Conservation (phyloP, 2,329 filamentous ascomycete genomes). For the Verticillium nonalfalfae region DNA sequence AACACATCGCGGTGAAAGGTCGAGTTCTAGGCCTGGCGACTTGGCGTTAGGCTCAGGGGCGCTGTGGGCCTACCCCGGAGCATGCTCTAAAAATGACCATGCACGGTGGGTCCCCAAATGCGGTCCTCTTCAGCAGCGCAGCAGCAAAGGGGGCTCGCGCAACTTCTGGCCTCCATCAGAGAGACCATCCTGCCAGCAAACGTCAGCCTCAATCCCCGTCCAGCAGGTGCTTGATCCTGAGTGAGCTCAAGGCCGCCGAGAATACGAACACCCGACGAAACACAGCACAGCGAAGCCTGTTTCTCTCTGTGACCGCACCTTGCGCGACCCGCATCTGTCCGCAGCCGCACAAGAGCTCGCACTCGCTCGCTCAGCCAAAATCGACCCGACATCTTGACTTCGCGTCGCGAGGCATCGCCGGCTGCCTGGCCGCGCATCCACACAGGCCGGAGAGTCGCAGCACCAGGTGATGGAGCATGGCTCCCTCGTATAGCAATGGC, state of each 20-base stretch:
- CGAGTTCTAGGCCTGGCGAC: background rate
- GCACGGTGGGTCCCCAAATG: background rate
- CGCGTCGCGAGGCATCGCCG: background rate
- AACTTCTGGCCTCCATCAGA: background rate
- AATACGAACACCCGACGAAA: too few species aligned
- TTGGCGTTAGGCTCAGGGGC: background rate
- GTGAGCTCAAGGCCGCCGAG: too few species aligned
- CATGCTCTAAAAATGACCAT: background rate
- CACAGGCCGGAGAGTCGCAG: background rate
- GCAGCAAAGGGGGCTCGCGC: background rate
- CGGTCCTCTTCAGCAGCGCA: background rate
- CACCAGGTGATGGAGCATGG: background rate
- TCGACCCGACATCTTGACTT: background rate
- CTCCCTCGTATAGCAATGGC: slow-evolving; percentile 27
- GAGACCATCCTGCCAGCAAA: background rate
- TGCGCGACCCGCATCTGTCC: background rate
- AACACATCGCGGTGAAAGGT: background rate
- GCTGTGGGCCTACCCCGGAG: background rate
- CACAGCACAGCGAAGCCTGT: too few species aligned
- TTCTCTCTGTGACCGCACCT: too few species aligned
- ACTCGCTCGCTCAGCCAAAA: background rate
- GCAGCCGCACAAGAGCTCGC: background rate
- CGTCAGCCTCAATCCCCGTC: background rate
- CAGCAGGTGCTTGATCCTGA: background rate
- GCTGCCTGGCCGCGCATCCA: background rate